Conservation (phyloP, 1,284 basidiomycete genomes). For the Apiotrichum gamsii region DNA sequence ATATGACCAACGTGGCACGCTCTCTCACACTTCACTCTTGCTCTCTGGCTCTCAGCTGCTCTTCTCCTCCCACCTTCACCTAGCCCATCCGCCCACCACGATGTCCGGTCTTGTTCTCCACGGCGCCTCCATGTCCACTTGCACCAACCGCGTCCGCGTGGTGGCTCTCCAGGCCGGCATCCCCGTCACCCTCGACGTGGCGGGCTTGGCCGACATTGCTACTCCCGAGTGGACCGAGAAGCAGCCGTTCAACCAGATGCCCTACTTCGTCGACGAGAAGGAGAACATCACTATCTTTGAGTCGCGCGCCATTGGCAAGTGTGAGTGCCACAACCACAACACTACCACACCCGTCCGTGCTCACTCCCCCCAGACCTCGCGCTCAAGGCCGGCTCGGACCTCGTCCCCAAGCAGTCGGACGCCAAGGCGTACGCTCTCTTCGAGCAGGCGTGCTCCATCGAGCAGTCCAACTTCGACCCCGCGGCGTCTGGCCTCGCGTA, state of each 20-base stretch:
- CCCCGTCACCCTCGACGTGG: slow-evolving; percentile 21
- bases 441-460: slow-evolving; percentile 56
- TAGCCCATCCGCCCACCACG: too few relatives aligned
- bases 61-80: too few relatives aligned
- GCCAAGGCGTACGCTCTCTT: slow-evolving; percentile 50
- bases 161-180: slow-evolving; percentile 15
- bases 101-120: slow-evolving; percentile 19
- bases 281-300: slow-evolving; percentile 47
- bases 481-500: slow-evolving; percentile 46
- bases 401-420: slow-evolving; percentile 38
- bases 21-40: too few relatives aligned
- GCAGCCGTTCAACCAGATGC: slow-evolving; percentile 64
- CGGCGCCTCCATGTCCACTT: slow-evolving; percentile 21
- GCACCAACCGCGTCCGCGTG: slow-evolving; percentile 21
- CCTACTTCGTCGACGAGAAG: slow-evolving; percentile 53
- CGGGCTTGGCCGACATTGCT: slow-evolving; percentile 50
- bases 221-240: slow-evolving; percentile 46
- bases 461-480: slow-evolving; percentile 54
- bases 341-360: slow-evolving; percentile 20
- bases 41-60: too few relatives aligned
- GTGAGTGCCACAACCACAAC: slow-evolving; percentile 20
- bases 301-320: slow-evolving; percentile 55
- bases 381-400: slow-evolving; percentile 16
- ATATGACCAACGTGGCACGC: too few relatives aligned
- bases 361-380: slow-evolving; percentile 23